Evolutionary conservation across 2,329 filamentous ascomycete species (phyloP).

Genomic region (Alternaria sp.): DNA sequence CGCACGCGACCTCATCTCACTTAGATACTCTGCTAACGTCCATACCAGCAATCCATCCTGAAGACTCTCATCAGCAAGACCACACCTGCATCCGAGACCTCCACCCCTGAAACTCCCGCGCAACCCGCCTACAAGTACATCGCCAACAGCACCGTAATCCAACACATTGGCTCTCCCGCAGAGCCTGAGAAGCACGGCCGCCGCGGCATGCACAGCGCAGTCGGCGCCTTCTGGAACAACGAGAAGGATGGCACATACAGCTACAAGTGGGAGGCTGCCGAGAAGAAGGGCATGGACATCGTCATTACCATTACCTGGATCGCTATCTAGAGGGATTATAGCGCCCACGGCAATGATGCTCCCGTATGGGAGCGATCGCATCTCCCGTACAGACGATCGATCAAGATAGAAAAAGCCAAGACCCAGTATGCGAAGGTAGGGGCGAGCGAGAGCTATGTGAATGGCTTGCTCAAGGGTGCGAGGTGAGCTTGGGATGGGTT

Average conservation of each 20-base stretch:
- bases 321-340: conserved; percentile 44
- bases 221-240: conserved; percentile 88
- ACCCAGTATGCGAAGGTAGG: not conserved
- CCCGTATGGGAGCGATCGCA: not conserved
- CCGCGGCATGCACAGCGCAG: conserved; percentile 87
- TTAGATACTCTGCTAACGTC: conserved; percentile 44
- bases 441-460: conserved; percentile 2
- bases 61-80: conserved; percentile 79
- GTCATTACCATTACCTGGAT: conserved; percentile 73
- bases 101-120: conserved; percentile 31
- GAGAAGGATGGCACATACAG: conserved; percentile 91
- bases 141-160: conserved; percentile 97
- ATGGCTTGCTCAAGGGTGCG: conserved; percentile 1
- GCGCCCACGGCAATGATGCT: not conserved
- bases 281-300: conserved; percentile 60
- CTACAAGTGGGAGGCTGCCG: conserved; percentile 75
- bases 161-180: conserved; percentile 68
- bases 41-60: conserved; percentile 73
- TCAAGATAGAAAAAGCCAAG: not conserved
- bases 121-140: conserved; percentile 85
- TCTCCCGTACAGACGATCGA: not conserved
- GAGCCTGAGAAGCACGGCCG: conserved; percentile 72
- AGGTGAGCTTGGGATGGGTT: not conserved
- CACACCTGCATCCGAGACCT: conserved; percentile 58
- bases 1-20: conserved; percentile 11